Conservation (phyloP, 768 basidiomycete genomes). For the Leccinum obscurum region DNA sequence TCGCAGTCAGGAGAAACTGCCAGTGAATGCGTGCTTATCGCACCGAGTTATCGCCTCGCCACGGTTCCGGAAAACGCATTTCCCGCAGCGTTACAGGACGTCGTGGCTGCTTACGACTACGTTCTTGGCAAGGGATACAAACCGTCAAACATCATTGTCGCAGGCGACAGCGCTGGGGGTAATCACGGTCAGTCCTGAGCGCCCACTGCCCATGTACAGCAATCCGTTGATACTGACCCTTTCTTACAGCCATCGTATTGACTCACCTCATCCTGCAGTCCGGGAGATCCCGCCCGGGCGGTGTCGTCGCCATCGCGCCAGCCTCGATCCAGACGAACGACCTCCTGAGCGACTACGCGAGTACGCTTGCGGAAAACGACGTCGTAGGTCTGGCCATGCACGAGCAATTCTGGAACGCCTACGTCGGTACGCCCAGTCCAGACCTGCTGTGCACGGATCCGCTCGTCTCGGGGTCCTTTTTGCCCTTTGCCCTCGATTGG, state of each 20-base stretch:
- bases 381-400: neutral
- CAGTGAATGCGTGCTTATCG: conserved; percentile 16
- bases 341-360: neutral
- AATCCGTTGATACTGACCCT: neutral
- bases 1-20: neutral
- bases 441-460: conserved; percentile 12
- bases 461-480: conserved; percentile 15
- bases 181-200: conserved; percentile 20
- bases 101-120: conserved; percentile 27
- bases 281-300: conserved; percentile 45
- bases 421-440: conserved; percentile 15
- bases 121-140: conserved; percentile 25
- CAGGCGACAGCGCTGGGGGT: conserved; percentile 30
- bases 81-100: conserved; percentile 24
- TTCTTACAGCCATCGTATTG: conserved; percentile 22
- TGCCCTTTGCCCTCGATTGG: conserved; percentile 21
- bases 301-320: conserved; percentile 61
- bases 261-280: conserved; percentile 49
- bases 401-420: neutral
- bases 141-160: conserved; percentile 18
- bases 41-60: conserved; percentile 28
- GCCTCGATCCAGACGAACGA: conserved; percentile 5
- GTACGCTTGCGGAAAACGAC: conserved; percentile 3
- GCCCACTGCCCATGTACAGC: neutral
- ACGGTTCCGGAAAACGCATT: conserved; percentile 24